Conservation (phyloP, 192 early-diverging fungal genomes). For the Neocallimastix lanati region DNA sequence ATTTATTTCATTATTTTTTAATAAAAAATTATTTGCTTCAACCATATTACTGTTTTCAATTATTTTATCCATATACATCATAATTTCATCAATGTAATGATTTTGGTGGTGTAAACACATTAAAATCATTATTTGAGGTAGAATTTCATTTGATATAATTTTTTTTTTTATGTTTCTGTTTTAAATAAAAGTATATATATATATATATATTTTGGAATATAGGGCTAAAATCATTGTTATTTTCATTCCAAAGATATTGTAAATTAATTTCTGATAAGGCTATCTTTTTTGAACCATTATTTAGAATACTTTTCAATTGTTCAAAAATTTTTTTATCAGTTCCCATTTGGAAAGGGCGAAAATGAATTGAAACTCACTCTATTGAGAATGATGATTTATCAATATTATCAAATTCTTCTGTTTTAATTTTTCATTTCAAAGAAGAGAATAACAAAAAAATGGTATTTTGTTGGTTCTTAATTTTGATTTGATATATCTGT, state of each 20-base stretch:
- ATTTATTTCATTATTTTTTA: not conserved
- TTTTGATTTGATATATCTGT: not conserved
- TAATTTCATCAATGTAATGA: not conserved
- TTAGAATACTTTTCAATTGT: not conserved
- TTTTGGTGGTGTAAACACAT: not conserved
- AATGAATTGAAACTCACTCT: conserved; percentile 23
- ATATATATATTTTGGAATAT: no score
- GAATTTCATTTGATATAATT: not conserved
- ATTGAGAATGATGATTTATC: conserved; percentile 18
- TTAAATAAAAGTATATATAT: not conserved
- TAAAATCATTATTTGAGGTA: not conserved
- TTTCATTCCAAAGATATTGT: not conserved
- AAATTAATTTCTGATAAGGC: not conserved
- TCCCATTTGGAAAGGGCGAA: conserved; percentile 9
- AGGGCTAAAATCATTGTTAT: not conserved
- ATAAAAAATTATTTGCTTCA: not conserved
- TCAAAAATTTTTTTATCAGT: conserved; percentile 10
- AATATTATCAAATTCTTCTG: conserved; percentile 18
- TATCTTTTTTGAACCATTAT: not conserved
- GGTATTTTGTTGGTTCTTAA: not conserved
- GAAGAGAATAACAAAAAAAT: conserved; percentile 25
- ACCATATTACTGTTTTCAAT: not conserved
- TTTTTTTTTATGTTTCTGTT: not conserved
- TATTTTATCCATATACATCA: not conserved
- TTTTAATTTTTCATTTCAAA: conserved; percentile 25